phyloP scores from a whole-genome alignment of 2,329 filamentous ascomycete genomes.

The Ceratocystis cubensis region DNA sequence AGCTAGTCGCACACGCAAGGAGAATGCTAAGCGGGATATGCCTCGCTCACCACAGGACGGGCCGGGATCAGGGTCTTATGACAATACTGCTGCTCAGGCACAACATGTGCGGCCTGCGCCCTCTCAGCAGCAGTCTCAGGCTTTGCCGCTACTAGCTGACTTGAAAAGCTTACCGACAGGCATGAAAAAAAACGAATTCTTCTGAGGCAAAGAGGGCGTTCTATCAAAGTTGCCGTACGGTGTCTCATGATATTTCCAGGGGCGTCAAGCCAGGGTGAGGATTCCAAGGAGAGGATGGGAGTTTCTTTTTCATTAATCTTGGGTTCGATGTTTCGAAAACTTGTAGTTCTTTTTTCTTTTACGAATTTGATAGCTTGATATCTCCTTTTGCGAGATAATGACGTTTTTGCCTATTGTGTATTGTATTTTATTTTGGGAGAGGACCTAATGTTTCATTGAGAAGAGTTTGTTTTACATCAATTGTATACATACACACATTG shows the following conservation, averaged over 20 bases:
- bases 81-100: constrained; percentile 30
- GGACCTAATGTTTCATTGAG: too few species aligned
- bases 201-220: constrained; percentile 26
- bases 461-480: neutral
- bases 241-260: too few species aligned
- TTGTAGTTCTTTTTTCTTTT: neutral
- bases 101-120: neutral
- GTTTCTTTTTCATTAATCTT: too few species aligned
- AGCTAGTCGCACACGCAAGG: constrained; percentile 43
- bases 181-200: constrained; percentile 43
- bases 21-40: too few species aligned
- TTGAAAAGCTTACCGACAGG: constrained; percentile 37
- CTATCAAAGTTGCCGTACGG: too few species aligned
- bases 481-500: neutral
- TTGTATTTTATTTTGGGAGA: too few species aligned
- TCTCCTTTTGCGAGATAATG: too few species aligned
- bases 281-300: too few species aligned
- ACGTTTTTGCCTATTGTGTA: too few species aligned
- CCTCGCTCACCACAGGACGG: too few species aligned
- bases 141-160: neutral
- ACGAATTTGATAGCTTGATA: neutral
- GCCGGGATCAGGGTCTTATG: too few species aligned
- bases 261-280: too few species aligned
- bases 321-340: neutral
- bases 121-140: neutral